Evolutionary conservation across 2,329 filamentous ascomycete species (phyloP).

Genomic region (Verticillium alfalfae): DNA sequence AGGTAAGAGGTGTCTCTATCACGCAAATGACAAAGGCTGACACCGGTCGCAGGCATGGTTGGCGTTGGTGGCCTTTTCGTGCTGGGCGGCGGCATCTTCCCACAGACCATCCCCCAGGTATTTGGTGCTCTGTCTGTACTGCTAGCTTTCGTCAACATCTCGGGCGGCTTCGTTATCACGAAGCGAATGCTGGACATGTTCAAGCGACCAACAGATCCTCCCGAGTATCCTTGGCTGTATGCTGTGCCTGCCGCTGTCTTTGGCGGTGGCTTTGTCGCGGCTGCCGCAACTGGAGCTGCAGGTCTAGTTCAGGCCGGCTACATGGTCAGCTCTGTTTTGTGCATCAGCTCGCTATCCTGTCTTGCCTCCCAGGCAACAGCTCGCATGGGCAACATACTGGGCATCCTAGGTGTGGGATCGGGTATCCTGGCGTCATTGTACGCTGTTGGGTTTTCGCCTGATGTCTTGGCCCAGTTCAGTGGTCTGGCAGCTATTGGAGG

Average conservation of each 20-base stretch:
- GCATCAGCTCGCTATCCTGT: constrained; percentile 77
- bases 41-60: constrained; percentile 57
- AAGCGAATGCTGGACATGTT: constrained; percentile 95
- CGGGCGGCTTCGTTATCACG: constrained; percentile 85
- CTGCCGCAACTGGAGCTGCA: constrained; percentile 74
- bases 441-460: constrained; percentile 74
- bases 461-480: constrained; percentile 76
- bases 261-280: constrained; percentile 74
- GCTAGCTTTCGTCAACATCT: constrained; percentile 82
- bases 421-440: constrained; percentile 79
- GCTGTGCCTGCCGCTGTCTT: constrained; percentile 72
- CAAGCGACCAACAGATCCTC: constrained; percentile 76
- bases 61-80: constrained; percentile 85
- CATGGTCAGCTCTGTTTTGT: constrained; percentile 76
- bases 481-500: constrained; percentile 67
- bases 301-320: constrained; percentile 86
- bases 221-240: constrained; percentile 85
- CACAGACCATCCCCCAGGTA: constrained; percentile 70
- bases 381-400: constrained; percentile 77
- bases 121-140: constrained; percentile 77
- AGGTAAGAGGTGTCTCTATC: constrained; percentile 30
- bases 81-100: constrained; percentile 74
- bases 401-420: constrained; percentile 77
- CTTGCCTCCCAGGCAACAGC: constrained; percentile 79
- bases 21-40: constrained; percentile 23